A percentile compares a stretch with the other conserved stretches of the same genome.
These are phyloP conservation scores for Trichaptum fuscoviolaceum DNA, from an alignment of 768 basidiomycete genomes.

Conservation along the genomic window DNA sequence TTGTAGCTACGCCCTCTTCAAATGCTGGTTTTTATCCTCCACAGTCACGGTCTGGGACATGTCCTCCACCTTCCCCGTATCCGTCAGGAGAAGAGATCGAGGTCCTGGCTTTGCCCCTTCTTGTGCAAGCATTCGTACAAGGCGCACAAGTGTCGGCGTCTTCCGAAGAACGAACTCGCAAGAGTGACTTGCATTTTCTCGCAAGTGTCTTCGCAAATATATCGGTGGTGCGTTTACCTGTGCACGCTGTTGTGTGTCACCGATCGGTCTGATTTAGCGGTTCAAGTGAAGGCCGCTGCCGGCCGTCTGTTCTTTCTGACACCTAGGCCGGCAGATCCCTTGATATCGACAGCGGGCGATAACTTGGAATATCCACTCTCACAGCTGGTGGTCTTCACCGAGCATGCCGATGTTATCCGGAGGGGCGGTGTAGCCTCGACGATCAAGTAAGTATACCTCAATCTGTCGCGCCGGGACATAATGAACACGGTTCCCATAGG, in stretches of 20 bases:
- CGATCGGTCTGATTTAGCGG: slow-evolving; percentile 1
- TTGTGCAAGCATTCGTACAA: slow-evolving; percentile 87
- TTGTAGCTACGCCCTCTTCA: slow-evolving; percentile 47
- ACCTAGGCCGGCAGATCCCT: slow-evolving; percentile 49
- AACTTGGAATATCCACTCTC: slow-evolving; percentile 74
- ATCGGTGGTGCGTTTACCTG: slow-evolving; percentile 50
- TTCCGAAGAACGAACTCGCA: slow-evolving; percentile 46
- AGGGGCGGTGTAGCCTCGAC: slow-evolving; percentile 82
- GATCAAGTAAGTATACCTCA: slow-evolving; percentile 60
- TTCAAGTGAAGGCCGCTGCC: slow-evolving; percentile 48
- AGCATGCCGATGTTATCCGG: slow-evolving; percentile 82
- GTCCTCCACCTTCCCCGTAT: slow-evolving; percentile 66
- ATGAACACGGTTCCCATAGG: slow-evolving; percentile 34
- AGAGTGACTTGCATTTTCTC: slow-evolving; percentile 85
- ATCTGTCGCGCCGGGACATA: not conserved
- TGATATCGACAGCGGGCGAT: slow-evolving; percentile 30
- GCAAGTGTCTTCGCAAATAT: slow-evolving; percentile 94
- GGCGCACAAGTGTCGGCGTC: slow-evolving; percentile 38
- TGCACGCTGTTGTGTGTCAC: not conserved
- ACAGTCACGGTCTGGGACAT: slow-evolving; percentile 77
- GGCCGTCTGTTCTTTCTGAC: slow-evolving; percentile 81
- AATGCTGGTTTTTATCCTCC: slow-evolving; percentile 61
- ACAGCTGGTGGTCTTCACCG: slow-evolving; percentile 82
- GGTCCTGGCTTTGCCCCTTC: slow-evolving; percentile 65
- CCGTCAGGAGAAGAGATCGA: slow-evolving; percentile 49